Evolutionary conservation across 176 grass and related monocot species (phyloP).

Genomic region (Thalia dealbata): DNA sequence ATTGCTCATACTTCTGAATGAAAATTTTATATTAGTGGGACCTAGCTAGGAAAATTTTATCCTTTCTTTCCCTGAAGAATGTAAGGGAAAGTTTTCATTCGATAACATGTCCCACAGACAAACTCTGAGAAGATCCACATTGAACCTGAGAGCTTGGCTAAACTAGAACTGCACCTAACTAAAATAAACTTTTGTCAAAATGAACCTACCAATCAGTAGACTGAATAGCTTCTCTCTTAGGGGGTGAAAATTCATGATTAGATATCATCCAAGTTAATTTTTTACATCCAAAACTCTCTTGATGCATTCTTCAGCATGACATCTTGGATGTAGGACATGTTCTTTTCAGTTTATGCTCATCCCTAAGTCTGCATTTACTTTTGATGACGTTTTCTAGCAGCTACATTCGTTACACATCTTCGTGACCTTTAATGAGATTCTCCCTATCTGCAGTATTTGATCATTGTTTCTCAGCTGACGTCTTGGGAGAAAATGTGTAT

Average conservation of each 20-base stretch:
- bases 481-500: conserved; percentile 36
- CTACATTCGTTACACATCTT: neutral
- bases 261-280: neutral
- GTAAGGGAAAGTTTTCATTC: neutral
- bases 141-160: neutral
- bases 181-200: neutral
- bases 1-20: neutral
- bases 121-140: neutral
- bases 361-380: too few relatives aligned
- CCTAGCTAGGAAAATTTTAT: neutral
- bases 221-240: neutral
- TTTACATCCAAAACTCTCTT: neutral
- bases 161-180: neutral
- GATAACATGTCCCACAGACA: neutral
- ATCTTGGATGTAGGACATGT: neutral
- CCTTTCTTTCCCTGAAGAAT: neutral
- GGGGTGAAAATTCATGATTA: neutral
- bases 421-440: neutral
- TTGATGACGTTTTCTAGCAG: neutral
- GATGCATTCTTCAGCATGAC: neutral
- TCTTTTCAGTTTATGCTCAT: too few relatives aligned
- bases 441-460: conserved; percentile 60
- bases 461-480: conserved; percentile 61
- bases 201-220: neutral
- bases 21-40: neutral